A percentile compares a stretch with the other conserved stretches of the same genome.
Evolutionary conservation across 495 filamentous ascomycete species (phyloP).

Genomic region (Pyrenula massariospora): DNA sequence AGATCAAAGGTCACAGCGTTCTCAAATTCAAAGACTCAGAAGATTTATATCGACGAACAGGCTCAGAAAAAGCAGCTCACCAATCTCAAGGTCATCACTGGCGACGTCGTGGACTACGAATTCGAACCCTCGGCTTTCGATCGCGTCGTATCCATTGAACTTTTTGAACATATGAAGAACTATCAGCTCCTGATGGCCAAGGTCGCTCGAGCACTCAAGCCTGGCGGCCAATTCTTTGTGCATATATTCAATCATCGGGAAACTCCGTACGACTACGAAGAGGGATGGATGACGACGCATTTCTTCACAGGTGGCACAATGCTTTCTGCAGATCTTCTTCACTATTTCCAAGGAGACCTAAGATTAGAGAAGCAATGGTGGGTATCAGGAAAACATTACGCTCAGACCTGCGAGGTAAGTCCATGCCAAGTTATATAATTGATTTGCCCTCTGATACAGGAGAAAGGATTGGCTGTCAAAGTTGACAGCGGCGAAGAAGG

Average conservation of each 20-base stretch:
- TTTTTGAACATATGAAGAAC: slow-evolving; percentile 69
- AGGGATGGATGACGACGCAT: slow-evolving; percentile 59
- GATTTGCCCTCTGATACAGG: slow-evolving; percentile 3
- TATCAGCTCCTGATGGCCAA: slow-evolving; percentile 54
- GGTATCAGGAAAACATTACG: slow-evolving; percentile 52
- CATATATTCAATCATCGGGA: slow-evolving; percentile 50
- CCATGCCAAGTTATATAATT: neutral
- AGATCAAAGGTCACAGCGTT: slow-evolving; percentile 47
- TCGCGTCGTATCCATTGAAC: slow-evolving; percentile 50
- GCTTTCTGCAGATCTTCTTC: slow-evolving; percentile 51
- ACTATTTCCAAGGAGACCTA: slow-evolving; percentile 53
- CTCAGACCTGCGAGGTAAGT: slow-evolving; percentile 50
- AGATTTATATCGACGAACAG: slow-evolving; percentile 46
- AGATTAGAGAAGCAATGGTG: slow-evolving; percentile 50
- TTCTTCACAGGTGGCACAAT: slow-evolving; percentile 64
- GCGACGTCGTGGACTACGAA: slow-evolving; percentile 46
- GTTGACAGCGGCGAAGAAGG: slow-evolving; percentile 36
- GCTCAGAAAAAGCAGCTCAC: slow-evolving; percentile 38
- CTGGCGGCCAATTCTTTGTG: slow-evolving; percentile 51
- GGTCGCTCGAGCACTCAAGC: slow-evolving; percentile 38
- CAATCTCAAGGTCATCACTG: slow-evolving; percentile 49
- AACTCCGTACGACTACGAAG: slow-evolving; percentile 54
- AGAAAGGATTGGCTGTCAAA: slow-evolving; percentile 45
- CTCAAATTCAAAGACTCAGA: slow-evolving; percentile 53
- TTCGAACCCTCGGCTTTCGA: slow-evolving; percentile 43